Base-by-base conservation (phyloP, 345 rosid genomes). In the Eucalyptus cladocalyx region DNA sequence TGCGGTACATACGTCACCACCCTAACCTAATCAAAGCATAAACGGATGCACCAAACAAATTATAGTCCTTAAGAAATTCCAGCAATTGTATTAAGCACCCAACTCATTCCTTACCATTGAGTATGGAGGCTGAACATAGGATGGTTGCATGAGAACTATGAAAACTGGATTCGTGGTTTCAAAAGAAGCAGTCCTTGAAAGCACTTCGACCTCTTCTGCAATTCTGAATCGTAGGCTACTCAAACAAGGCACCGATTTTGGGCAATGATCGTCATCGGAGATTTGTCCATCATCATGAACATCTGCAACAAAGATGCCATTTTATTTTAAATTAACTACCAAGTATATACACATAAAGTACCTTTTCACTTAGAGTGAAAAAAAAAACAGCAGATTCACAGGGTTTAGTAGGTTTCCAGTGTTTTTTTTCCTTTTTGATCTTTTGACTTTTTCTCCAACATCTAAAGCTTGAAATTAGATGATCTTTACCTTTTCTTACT, bases 91-190 rank as follows among this genome's bases (percentile, higher is more conserved):
- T 12, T 8, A 21, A 26, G 40, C 53, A 76, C 40, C 90, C 88
- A 50, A 87, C 89, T 91, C 89, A 88, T 6, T 43, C 3, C 6
- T 76, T 9, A 37, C 80, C 42, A 72, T 34, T 34, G 81, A 40
- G 24, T 48, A 26, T 5, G 7, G 23, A 15, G 15, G 10, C 81
- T 34, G 81, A 19, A 90, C 47, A 56, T 87, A 91, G 40, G 91
- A 26, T 37, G 91, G 91, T 43, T 86, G 88, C 87, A 93, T 90
- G 24, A 51, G 62, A 69, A 89, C 67, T 83, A 53, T 47, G 87
- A 90, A 92, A 81, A 54, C 76, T 11, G 94, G 93, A 42, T 90
- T 91, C 42, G 32, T 50, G 32, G 90, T 88, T 80, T 80, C 88
- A 87, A 90, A 92, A 69, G 88, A 81, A 10, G 67, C 21, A 21